Base-by-base conservation (phyloP, 768 basidiomycete genomes). In the Phanerochaete sordida region DNA sequence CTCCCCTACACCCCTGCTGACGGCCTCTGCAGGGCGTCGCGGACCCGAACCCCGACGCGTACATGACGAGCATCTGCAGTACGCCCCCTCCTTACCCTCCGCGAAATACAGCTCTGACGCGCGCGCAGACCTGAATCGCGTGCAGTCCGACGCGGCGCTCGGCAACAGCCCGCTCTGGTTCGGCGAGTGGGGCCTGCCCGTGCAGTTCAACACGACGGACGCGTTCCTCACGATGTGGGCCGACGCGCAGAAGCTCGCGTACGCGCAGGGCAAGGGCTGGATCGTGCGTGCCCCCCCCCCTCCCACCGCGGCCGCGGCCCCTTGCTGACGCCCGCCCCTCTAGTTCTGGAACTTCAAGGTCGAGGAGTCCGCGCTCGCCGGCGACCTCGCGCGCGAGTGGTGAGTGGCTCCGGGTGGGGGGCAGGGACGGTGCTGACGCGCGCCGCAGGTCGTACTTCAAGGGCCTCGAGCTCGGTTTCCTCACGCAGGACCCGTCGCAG, bases 331-430 rank as follows among this genome's bases (percentile, higher is more conserved):
- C 28, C 28, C 31, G 27, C 1, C 12, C 54, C 4, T 24, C 28
- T 44, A 83, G 84, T 85, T 78, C 70, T 91, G 88, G 88, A 89
- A 84, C 71, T 90, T 91, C 77, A 88, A 86, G 66, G 76, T 85
- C 6, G 90, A 91, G 70, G 79, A 72, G 39, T 86, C 85, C 1
- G 56, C 58, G 0, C 59, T 73, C 27, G 81, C 83, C 3, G 84
- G 82, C 7, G 76, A 78, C 62, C 70, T 78, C n/a, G 79, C 81
- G 27, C 75, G 86, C 15, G 81, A 89, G 73, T 89, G 89, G 88
- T 87, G 62, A n/a, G 78, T 70, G 12, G 21, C 13, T 21, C 31
- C 8, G n/a, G 46, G 39, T 23, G 47, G 5, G 12, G 52, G 46
- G 43, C 35, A 44, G 28, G 8, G 44, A 37, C 23, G 45, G 24